Percentiles rank a stretch among this genome's conserved stretches.
These are phyloP conservation scores for Acacia concinna DNA, from an alignment of 331 rosid species.

Conservation along the genomic window DNA sequence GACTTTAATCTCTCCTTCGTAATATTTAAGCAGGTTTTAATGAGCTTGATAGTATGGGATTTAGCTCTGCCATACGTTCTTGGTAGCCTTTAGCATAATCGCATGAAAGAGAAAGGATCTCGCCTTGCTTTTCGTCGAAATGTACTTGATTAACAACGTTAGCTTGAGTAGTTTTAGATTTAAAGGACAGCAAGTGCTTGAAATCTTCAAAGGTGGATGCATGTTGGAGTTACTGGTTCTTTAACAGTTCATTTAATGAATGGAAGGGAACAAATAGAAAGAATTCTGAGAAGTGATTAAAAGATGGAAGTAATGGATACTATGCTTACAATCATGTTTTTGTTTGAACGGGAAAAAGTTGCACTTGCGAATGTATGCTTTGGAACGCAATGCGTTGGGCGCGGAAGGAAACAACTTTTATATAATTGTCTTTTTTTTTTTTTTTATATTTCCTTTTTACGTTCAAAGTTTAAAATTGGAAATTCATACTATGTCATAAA, in stretches of 20 bases:
- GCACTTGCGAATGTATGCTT: background rate
- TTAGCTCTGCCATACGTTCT: background rate
- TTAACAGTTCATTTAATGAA: background rate
- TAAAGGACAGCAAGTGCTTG: background rate
- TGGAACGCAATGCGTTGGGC: background rate
- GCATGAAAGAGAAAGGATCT: background rate
- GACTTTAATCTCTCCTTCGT: background rate
- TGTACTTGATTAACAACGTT: background rate
- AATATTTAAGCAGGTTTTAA: background rate
- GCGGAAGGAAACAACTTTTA: background rate
- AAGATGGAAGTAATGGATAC: background rate
- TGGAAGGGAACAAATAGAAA: background rate
- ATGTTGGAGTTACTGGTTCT: background rate
- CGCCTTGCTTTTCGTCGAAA: background rate
- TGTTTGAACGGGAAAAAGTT: background rate
- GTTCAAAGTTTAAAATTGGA: background rate
- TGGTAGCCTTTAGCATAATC: background rate
- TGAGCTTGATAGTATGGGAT: background rate
- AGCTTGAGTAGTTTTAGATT: background rate
- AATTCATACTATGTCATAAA: background rate
- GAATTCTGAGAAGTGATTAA: background rate
- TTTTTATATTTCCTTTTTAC: background rate
- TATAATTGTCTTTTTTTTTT: background rate
- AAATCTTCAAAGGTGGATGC: constrained; percentile 5
- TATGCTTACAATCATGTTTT: background rate